Conservation (phyloP, 192 early-diverging fungal genomes). For the Phlyctochytrium arcticum region DNA sequence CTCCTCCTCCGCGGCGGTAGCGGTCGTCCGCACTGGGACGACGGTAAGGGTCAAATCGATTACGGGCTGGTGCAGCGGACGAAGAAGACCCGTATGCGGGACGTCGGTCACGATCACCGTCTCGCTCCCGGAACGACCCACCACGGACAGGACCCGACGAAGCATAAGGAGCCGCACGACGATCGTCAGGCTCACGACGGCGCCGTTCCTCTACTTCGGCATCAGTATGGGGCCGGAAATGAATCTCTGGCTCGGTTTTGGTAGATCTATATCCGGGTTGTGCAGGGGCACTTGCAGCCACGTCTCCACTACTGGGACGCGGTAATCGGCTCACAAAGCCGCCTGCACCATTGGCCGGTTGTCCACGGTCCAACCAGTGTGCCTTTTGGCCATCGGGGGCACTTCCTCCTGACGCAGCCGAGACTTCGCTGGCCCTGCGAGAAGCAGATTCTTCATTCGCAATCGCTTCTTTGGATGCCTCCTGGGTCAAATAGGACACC, state of each 20-base stretch:
- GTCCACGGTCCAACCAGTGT: not conserved
- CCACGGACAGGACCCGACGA: no score
- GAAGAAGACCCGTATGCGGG: no score
- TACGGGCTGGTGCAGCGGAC: no score
- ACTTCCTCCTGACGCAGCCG: not conserved
- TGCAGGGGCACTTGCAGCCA: not conserved
- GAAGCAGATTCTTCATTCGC: not conserved
- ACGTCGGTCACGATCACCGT: no score
- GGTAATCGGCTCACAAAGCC: not conserved
- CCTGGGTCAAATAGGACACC: constrained; percentile 4
- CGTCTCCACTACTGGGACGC: not conserved
- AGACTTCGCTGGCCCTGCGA: not conserved
- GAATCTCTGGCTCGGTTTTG: not conserved
- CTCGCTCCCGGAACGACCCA: no score
- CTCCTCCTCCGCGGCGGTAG: no score
- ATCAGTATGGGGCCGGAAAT: constrained; percentile 7
- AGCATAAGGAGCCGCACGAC: no score
- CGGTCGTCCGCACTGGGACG: no score
- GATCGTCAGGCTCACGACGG: not conserved
- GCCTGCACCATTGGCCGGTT: not conserved
- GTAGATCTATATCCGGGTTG: not conserved
- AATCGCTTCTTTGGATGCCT: constrained; percentile 8
- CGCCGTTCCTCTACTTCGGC: not conserved
- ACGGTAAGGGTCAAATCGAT: no score
- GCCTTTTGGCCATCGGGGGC: not conserved